phyloP scores from a whole-genome alignment of 164 flowering plant species.

The Nelumbo lutea region DNA sequence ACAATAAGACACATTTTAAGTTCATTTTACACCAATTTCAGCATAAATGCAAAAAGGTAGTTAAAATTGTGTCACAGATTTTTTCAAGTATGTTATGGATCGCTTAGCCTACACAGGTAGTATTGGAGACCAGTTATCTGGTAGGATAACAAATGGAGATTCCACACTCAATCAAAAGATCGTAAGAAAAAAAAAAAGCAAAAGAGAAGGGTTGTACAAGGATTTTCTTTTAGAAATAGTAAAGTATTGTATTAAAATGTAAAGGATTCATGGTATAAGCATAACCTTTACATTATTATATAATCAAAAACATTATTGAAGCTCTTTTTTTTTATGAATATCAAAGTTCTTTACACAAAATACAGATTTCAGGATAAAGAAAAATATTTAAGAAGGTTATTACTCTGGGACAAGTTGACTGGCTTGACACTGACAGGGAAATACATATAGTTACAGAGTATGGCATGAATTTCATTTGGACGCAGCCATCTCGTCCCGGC shows the following conservation, averaged over 20 bases:
- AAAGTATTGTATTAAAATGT: background rate
- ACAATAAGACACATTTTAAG: no score
- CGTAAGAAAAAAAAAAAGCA: background rate
- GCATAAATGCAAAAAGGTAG: no score
- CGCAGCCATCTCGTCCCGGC: slow-evolving; percentile 79
- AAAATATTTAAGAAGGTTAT: slow-evolving; percentile 8
- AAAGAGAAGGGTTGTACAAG: no score
- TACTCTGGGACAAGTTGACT: slow-evolving; percentile 70
- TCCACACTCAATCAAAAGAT: background rate
- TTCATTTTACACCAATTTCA: no score
- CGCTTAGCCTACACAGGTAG: background rate
- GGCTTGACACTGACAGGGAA: slow-evolving; percentile 76
- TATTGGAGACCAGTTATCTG: background rate
- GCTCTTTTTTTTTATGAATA: no score
- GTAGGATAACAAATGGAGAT: background rate
- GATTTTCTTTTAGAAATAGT: no score
- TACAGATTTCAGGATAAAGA: background rate
- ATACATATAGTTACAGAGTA: slow-evolving; percentile 54
- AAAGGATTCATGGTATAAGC: background rate
- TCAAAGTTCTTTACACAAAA: background rate
- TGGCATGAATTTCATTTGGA: slow-evolving; percentile 87
- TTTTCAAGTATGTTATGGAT: background rate
- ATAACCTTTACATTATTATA: background rate
- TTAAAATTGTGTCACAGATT: no score
- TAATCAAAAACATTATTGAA: background rate